Conservation (phyloP, 441 rosid genomes). For the Syzygium syzygioides region DNA sequence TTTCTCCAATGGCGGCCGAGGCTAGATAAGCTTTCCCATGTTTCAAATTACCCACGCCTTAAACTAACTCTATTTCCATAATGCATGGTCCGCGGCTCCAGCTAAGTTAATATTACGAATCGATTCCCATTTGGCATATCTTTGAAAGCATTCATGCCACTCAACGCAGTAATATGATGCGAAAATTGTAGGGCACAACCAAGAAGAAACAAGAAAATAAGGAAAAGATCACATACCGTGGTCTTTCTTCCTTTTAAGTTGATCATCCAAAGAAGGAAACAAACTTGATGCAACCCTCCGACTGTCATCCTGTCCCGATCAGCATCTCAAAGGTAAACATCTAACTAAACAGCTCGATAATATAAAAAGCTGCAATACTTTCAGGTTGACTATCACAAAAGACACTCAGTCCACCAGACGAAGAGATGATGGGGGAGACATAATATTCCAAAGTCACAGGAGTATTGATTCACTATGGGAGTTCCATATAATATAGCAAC, state of each 20-base stretch:
- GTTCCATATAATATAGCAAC: background rate
- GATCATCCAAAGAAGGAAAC: slow-evolving; percentile 63
- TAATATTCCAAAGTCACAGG: background rate
- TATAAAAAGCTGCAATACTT: background rate
- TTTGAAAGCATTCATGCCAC: background rate
- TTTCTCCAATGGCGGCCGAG: background rate
- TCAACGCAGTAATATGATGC: background rate
- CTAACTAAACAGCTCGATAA: background rate
- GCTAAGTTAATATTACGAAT: background rate
- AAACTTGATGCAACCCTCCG: slow-evolving; percentile 59
- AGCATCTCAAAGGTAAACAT: background rate
- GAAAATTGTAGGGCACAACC: background rate
- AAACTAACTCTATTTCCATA: background rate
- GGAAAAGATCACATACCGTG: slow-evolving; percentile 40
- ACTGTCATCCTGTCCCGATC: slow-evolving; percentile 66
- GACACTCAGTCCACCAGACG: background rate
- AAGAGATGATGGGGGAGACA: background rate
- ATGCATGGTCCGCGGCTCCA: background rate
- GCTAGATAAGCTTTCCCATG: background rate
- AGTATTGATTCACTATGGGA: background rate
- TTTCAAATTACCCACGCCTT: background rate
- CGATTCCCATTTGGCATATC: background rate
- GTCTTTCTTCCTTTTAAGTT: slow-evolving; percentile 63
- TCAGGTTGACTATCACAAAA: background rate
- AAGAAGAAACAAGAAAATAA: background rate